phyloP scores from a whole-genome alignment of 148 eudicot genomes.

The Heliamphora exappendiculata region DNA sequence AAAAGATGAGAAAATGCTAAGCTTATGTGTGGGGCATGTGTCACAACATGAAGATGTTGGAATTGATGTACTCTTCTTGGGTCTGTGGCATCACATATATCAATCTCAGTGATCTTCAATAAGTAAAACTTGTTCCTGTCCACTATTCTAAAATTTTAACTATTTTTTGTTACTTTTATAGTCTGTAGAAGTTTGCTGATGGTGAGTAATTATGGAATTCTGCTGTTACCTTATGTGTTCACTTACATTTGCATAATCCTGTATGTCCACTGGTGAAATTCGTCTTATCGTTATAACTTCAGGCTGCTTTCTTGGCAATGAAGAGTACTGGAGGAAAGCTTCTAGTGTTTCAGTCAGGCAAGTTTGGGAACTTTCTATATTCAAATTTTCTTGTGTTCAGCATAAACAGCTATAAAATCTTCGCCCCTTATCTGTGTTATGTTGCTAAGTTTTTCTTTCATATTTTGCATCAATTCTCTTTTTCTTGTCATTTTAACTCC shows the following conservation, averaged over 20 bases:
- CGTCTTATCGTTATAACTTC: no score
- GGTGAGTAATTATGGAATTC: no score
- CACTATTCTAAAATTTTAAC: no score
- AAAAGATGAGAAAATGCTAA: no score
- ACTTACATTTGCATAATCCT: not conserved
- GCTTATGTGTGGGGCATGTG: not conserved
- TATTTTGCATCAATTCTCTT: no score
- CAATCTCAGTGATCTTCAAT: not conserved
- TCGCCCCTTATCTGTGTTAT: not conserved
- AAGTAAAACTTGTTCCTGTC: no score
- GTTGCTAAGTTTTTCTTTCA: no score
- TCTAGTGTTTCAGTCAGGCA: constrained; percentile 89
- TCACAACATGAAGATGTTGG: not conserved
- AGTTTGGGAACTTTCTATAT: constrained; percentile 12
- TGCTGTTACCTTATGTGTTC: no score
- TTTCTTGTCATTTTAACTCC: no score
- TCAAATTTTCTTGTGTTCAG: not conserved
- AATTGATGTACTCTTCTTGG: not conserved
- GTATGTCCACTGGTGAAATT: not conserved
- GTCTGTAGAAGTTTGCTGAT: no score
- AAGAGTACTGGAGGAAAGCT: constrained; percentile 92
- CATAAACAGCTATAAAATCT: not conserved
- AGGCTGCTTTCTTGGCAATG: constrained; percentile 98
- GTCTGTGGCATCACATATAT: not conserved
- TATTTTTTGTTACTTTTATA: no score